Percentiles rank a stretch among this genome's conserved stretches.
phyloP scores from a whole-genome alignment of 2,329 filamentous ascomycete genomes.

The Lanzia echinophila region DNA sequence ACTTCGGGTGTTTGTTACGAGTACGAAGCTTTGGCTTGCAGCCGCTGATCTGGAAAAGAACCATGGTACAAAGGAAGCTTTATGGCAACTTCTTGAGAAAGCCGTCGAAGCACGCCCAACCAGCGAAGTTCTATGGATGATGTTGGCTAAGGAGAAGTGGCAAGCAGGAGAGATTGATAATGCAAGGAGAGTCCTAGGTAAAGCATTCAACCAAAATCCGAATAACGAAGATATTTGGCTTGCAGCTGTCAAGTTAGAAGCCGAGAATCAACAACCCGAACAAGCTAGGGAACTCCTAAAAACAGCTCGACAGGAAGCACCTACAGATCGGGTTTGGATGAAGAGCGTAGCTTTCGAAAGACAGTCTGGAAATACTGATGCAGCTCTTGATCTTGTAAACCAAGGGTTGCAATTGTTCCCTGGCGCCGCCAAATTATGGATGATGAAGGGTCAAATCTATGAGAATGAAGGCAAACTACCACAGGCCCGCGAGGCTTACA shows the following conservation, averaged over 20 bases:
- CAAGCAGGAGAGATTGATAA: slow-evolving; percentile 81
- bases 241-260: slow-evolving; percentile 91
- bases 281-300: slow-evolving; percentile 76
- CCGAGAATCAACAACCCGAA: slow-evolving; percentile 76
- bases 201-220: slow-evolving; percentile 89
- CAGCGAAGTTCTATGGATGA: slow-evolving; percentile 89
- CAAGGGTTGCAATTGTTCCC: slow-evolving; percentile 85
- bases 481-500: slow-evolving; percentile 85
- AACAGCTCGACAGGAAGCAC: slow-evolving; percentile 78
- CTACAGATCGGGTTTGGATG: slow-evolving; percentile 95
- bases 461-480: slow-evolving; percentile 71
- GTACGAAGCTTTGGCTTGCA: slow-evolving; percentile 81
- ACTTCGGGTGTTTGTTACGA: slow-evolving; percentile 81
- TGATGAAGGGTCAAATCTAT: slow-evolving; percentile 99
- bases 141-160: slow-evolving; percentile 93
- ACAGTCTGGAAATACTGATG: slow-evolving; percentile 70
- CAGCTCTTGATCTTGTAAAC: slow-evolving; percentile 79
- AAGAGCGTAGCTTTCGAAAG: slow-evolving; percentile 92
- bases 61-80: slow-evolving; percentile 74
- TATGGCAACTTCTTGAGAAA: slow-evolving; percentile 84
- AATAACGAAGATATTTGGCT: slow-evolving; percentile 99
- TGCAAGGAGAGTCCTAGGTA: slow-evolving; percentile 75
- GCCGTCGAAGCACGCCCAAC: slow-evolving; percentile 90
- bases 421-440: slow-evolving; percentile 82
- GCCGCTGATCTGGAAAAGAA: slow-evolving; percentile 87